Evolutionary conservation across 179 eudicot genomes (phyloP).

Genomic region (Spinacia oleracea): DNA sequence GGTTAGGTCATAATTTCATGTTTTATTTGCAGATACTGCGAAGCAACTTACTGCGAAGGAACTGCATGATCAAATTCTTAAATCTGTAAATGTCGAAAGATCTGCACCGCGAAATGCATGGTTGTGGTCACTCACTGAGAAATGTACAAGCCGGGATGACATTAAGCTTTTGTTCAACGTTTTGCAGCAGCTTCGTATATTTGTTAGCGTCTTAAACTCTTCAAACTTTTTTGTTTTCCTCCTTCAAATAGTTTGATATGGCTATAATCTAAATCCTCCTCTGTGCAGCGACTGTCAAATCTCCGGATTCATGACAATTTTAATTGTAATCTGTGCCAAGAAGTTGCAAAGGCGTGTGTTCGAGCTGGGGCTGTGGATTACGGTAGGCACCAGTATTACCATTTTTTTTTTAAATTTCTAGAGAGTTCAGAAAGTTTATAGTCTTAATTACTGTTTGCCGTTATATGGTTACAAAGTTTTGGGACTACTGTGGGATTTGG

Average conservation of each 20-base stretch:
- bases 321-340: slow-evolving; percentile 71
- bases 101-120: slow-evolving; percentile 90
- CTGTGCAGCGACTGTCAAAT: slow-evolving; percentile 77
- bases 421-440: neutral
- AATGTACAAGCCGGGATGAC: slow-evolving; percentile 58
- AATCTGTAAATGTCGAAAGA: slow-evolving; percentile 53
- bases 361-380: slow-evolving; percentile 76
- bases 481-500: neutral
- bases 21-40: slow-evolving; percentile 46
- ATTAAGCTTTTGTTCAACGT: slow-evolving; percentile 64
- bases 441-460: neutral
- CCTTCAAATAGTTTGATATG: neutral
- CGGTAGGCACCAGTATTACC: slow-evolving; percentile 50
- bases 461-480: neutral
- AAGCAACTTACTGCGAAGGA: slow-evolving; percentile 50
- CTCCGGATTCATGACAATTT: slow-evolving; percentile 83
- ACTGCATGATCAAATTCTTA: slow-evolving; percentile 61
- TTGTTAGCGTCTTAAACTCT: slow-evolving; percentile 54
- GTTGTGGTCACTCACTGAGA: slow-evolving; percentile 78
- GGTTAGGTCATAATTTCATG: slow-evolving; percentile 4
- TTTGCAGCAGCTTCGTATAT: slow-evolving; percentile 61
- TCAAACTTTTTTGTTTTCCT: neutral
- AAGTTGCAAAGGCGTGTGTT: slow-evolving; percentile 75
- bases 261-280: slow-evolving; percentile 2
- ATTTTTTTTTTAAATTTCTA: slow-evolving; percentile 4